phyloP scores from a whole-genome alignment of 2,329 filamentous ascomycete species.

The Gremmenia infestans region DNA sequence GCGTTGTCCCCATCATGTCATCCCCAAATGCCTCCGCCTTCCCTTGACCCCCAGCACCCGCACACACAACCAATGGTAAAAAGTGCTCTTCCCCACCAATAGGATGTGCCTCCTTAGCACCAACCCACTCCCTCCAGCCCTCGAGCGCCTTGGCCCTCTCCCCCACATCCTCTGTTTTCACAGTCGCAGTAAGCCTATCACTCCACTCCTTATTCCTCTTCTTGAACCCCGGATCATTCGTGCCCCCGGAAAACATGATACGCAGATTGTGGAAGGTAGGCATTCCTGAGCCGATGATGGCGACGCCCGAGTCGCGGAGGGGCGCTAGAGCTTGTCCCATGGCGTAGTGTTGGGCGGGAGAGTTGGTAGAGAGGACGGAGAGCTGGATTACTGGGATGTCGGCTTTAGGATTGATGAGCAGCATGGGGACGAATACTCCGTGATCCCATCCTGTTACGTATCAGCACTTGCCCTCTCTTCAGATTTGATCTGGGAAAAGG shows the following conservation, averaged over 20 bases:
- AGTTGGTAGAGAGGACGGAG: slow-evolving; percentile 54
- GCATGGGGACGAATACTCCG: slow-evolving; percentile 54
- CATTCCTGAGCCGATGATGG: slow-evolving; percentile 70
- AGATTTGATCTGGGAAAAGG: background rate
- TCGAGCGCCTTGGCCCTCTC: slow-evolving; percentile 40
- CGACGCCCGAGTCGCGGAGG: slow-evolving; percentile 62
- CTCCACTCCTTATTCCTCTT: slow-evolving; percentile 53
- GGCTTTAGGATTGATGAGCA: slow-evolving; percentile 22
- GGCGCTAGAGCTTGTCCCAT: slow-evolving; percentile 61
- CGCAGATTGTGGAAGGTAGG: slow-evolving; percentile 63
- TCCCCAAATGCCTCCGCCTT: slow-evolving; percentile 30
- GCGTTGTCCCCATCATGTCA: slow-evolving; percentile 13
- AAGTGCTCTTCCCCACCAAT: slow-evolving; percentile 48
- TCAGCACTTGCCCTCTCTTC: slow-evolving; percentile 1
- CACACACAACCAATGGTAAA: slow-evolving; percentile 53
- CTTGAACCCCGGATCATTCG: slow-evolving; percentile 51
- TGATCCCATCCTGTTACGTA: slow-evolving; percentile 43
- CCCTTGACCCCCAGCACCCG: slow-evolving; percentile 49
- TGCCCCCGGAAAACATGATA: slow-evolving; percentile 41
- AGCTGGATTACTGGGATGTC: slow-evolving; percentile 66
- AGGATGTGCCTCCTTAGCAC: slow-evolving; percentile 59
- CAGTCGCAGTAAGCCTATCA: slow-evolving; percentile 32
- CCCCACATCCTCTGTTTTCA: slow-evolving; percentile 30
- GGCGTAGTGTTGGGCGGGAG: slow-evolving; percentile 60
- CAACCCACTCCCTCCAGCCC: slow-evolving; percentile 41